phyloP scores from a whole-genome alignment of 2,329 filamentous ascomycete genomes.

The Didymosphaeria variabile region DNA sequence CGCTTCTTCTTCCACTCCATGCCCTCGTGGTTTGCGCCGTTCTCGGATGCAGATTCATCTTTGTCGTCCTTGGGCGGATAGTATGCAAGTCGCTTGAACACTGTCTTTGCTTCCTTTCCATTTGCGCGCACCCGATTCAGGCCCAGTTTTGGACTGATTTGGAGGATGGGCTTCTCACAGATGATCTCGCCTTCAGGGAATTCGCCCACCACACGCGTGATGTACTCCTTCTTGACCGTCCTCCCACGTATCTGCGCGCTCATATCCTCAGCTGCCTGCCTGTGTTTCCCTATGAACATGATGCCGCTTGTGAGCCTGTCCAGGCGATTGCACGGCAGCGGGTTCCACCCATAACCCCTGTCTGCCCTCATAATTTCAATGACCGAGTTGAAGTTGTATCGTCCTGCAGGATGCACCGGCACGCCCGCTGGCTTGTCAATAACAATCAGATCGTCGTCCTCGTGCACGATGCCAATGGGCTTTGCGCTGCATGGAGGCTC shows the following conservation, averaged over 20 bases:
- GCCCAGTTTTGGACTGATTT: conserved; percentile 93
- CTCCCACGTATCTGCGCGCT: conserved; percentile 78
- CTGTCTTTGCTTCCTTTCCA: conserved; percentile 87
- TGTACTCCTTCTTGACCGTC: conserved; percentile 92
- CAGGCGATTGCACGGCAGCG: conserved; percentile 86
- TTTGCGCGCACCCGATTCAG: conserved; percentile 93
- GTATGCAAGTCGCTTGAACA: conserved; percentile 93
- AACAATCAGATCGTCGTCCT: conserved; percentile 92
- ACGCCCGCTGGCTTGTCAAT: conserved; percentile 97
- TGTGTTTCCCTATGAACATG: conserved; percentile 96
- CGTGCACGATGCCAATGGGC: conserved; percentile 83
- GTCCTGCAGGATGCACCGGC: conserved; percentile 92
- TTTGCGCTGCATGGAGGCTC: conserved; percentile 90
- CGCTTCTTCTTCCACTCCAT: conserved; percentile 64
- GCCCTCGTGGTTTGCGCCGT: conserved; percentile 37
- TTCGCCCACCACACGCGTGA: conserved; percentile 87
- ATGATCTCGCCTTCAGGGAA: conserved; percentile 92
- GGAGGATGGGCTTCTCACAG: conserved; percentile 91
- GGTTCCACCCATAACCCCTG: conserved; percentile 65
- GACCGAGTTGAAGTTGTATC: conserved; percentile 95
- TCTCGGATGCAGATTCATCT: conserved; percentile 24
- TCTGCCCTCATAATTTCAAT: conserved; percentile 92
- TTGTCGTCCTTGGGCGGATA: conserved; percentile 68
- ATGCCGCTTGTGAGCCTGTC: conserved; percentile 94
- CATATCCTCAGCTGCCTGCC: conserved; percentile 79